A percentile compares a stretch with the other conserved stretches of the same genome.
These are phyloP conservation scores for Solanum gandarillasii DNA, from an alignment of 257 asterid species.

Conservation along the genomic window DNA sequence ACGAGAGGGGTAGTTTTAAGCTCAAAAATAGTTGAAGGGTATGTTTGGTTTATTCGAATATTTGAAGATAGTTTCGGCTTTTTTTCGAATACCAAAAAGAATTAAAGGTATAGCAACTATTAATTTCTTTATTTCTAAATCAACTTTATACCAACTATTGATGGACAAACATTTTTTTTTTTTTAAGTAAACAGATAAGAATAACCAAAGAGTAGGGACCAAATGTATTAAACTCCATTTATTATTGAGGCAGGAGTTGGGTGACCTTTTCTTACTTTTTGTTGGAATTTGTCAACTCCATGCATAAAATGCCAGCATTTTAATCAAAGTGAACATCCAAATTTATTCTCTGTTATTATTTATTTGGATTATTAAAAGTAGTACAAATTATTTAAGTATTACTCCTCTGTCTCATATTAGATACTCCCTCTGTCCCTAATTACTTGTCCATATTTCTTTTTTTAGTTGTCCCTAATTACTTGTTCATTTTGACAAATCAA, in stretches of 20 bases:
- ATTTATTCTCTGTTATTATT: not conserved
- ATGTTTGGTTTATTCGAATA: too few species aligned
- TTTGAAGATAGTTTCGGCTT: rapidly evolving
- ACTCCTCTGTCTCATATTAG: too few species aligned
- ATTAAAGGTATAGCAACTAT: not conserved
- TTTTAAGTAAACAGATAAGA: not conserved
- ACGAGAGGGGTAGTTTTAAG: not conserved
- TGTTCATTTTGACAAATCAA: too few species aligned
- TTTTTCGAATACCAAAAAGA: too few species aligned
- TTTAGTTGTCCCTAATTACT: too few species aligned
- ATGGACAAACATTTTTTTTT: too few species aligned
- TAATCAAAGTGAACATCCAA: not conserved
- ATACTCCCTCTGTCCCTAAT: too few species aligned
- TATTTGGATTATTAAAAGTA: not conserved
- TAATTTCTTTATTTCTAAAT: too few species aligned
- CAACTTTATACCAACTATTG: not conserved
- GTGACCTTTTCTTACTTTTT: not conserved
- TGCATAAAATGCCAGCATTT: not conserved
- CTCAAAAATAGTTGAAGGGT: not conserved
- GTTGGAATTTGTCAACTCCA: not conserved
- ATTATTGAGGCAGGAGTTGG: not conserved
- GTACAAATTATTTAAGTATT: not conserved
- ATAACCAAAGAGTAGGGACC: not conserved
- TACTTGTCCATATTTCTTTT: too few species aligned
- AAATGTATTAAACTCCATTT: not conserved